phyloP scores from a whole-genome alignment of 495 filamentous ascomycete species.

The Terfezia boudieri region DNA sequence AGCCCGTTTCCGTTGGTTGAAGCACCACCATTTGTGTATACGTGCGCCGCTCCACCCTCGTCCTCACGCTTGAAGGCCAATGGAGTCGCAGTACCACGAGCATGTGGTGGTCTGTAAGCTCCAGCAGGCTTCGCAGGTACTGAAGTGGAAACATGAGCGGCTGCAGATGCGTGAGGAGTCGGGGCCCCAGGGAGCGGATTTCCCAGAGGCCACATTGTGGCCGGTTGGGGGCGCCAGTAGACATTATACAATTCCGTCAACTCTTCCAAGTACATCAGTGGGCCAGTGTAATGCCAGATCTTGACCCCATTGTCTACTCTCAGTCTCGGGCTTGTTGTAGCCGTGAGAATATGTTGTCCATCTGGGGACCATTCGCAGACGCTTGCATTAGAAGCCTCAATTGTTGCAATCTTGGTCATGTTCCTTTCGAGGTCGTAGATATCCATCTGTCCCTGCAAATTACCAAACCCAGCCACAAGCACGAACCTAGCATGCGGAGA shows the following conservation, averaged over 20 bases:
- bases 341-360: constrained; percentile 81
- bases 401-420: constrained; percentile 71
- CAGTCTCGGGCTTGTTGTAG: constrained; percentile 81
- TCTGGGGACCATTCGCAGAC: constrained; percentile 94
- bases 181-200: constrained; percentile 61
- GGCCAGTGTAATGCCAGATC: constrained; percentile 81
- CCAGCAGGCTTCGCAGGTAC: constrained; percentile 86
- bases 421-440: constrained; percentile 88
- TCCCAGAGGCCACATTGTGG: constrained; percentile 34
- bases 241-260: constrained; percentile 88
- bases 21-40: constrained; percentile 51
- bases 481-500: constrained; percentile 86
- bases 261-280: constrained; percentile 83
- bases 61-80: constrained; percentile 95
- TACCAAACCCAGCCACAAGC: constrained; percentile 87
- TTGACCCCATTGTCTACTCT: constrained; percentile 92
- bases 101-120: constrained; percentile 91
- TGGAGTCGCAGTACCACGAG: constrained; percentile 67
- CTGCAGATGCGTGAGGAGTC: constrained; percentile 59
- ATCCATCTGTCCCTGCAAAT: constrained; percentile 91
- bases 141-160: constrained; percentile 65
- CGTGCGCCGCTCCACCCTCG: constrained; percentile 76
- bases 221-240: constrained; percentile 59
- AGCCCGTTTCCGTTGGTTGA: constrained; percentile 29
- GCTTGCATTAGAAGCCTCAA: constrained; percentile 86